These are phyloP conservation scores for Melastoma malabathricum DNA, from an alignment of 345 rosid genomes.

Conservation along the genomic window DNA sequence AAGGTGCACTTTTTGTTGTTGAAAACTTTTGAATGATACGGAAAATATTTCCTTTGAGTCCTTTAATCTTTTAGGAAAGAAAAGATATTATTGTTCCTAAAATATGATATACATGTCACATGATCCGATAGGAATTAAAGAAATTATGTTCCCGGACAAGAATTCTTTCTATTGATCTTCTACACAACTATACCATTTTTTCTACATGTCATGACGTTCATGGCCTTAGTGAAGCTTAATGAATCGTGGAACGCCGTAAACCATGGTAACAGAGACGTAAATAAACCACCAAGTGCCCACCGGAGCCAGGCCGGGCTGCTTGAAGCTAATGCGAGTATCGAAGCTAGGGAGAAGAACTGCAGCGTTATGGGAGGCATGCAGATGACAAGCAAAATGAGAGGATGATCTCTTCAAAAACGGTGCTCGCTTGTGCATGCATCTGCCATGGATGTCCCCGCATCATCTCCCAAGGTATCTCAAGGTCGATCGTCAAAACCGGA, in stretches of 20 bases:
- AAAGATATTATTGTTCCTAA: conserved; percentile 11
- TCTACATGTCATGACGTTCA: background rate
- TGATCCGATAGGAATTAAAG: too few species aligned
- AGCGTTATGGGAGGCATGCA: background rate
- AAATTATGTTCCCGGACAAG: too few species aligned
- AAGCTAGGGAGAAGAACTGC: background rate
- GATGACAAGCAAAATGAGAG: conserved; percentile 4
- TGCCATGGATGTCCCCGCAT: background rate
- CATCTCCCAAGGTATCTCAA: background rate
- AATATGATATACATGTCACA: too few species aligned
- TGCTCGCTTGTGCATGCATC: background rate
- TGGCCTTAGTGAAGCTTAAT: background rate
- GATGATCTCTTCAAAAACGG: background rate
- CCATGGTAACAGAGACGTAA: background rate
- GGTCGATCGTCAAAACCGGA: too few species aligned
- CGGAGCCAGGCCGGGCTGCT: background rate
- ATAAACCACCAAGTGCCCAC: background rate
- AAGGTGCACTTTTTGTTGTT: conserved; percentile 33
- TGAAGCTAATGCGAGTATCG: background rate
- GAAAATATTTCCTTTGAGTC: too few species aligned
- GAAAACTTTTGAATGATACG: too few species aligned
- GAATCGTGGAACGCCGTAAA: background rate
- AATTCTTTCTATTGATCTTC: too few species aligned
- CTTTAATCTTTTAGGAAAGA: conserved; percentile 35
- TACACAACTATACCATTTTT: background rate